Base-by-base conservation (phyloP, 257 asterid species). In the Scutellaria baicalensis region DNA sequence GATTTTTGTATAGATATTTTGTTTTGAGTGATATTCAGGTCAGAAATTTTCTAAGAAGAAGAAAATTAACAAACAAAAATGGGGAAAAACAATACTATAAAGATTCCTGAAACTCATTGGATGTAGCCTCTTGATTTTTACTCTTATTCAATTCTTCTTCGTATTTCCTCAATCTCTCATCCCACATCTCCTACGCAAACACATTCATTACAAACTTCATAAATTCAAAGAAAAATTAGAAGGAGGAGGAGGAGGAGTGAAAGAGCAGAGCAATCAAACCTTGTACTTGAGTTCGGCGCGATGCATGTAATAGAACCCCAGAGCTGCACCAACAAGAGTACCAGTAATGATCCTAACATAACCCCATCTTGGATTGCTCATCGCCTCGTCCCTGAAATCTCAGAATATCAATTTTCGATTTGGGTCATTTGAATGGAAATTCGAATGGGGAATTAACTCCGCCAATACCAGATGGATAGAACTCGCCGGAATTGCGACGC, bases 271-370 rank as follows among this genome's bases (percentile, higher is more conserved):
- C 23, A 56, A 51, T 6, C 42, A 40, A 67, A 89, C 97, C 98
- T 90, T 85, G 81, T 90, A 85, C 60, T 76, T 79, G 79, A 86
- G 86, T 45, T 90, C 97, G 31, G 89, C 95, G 21, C 90, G 95
- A 68, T 92, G 93, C 97, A 92, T 92, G 55, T 65, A 68, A 48
- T 90, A 92, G 84, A 92, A 92, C 6, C 98, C 97, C 38, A 87
- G 74, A 13, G 83, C 63, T 12, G 97, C 98, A 61, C 98, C 96
- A 8, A 58, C 35, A 48, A 90, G 23, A 14, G 98, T 90, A 27
- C 98, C 97, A 1, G 89, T 9, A 50, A 93, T 93, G 17, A 93
- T 93, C 78, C 96, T 78, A 50, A 88, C 70, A 76, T 90, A 90
- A 4, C 93, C 97, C 98, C 96, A 93, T 50, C 89, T 79, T 18